A percentile compares a stretch with the other conserved stretches of the same genome.
Conservation (phyloP, 805 yeast species). For the Schwanniomyces pseudopolymorphus region DNA sequence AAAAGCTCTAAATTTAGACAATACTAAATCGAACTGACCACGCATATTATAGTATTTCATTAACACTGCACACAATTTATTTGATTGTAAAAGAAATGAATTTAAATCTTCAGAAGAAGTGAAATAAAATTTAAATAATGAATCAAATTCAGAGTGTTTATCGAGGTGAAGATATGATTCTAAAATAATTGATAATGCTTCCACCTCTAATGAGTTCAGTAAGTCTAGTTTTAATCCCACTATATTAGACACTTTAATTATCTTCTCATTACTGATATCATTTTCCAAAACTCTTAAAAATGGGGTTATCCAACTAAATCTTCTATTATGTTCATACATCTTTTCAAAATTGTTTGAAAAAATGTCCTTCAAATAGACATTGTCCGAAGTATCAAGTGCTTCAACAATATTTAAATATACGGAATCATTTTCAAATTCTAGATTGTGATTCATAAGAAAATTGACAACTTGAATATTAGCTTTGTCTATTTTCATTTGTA, state of each 20-base stretch:
- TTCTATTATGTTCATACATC: slow-evolving; percentile 9
- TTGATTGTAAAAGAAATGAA: slow-evolving; percentile 13
- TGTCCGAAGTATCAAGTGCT: slow-evolving; percentile 11
- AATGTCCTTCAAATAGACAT: slow-evolving; percentile 17
- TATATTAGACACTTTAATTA: neutral
- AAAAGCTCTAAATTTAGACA: slow-evolving; percentile 15
- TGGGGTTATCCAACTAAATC: slow-evolving; percentile 17
- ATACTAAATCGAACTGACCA: slow-evolving; percentile 17
- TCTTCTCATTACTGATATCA: neutral
- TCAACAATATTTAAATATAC: slow-evolving; percentile 9
- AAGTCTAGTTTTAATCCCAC: slow-evolving; percentile 3
- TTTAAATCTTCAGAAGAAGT: slow-evolving; percentile 4
- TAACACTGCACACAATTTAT: slow-evolving; percentile 20
- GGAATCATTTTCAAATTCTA: slow-evolving; percentile 2
- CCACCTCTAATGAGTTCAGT: slow-evolving; percentile 1
- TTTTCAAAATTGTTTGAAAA: slow-evolving; percentile 9
- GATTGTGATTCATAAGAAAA: slow-evolving; percentile 8
- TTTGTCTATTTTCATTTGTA: slow-evolving; percentile 23
- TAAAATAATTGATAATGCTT: slow-evolving; percentile 3
- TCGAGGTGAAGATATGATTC: slow-evolving; percentile 13
- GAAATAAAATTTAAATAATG: slow-evolving; percentile 15
- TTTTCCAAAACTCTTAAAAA: slow-evolving; percentile 12
- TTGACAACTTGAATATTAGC: slow-evolving; percentile 22
- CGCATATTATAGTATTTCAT: slow-evolving; percentile 21
- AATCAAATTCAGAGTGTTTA: slow-evolving; percentile 13